Evolutionary conservation across 2,329 filamentous ascomycete species (phyloP).

Genomic region (Xylaria polymorpha): DNA sequence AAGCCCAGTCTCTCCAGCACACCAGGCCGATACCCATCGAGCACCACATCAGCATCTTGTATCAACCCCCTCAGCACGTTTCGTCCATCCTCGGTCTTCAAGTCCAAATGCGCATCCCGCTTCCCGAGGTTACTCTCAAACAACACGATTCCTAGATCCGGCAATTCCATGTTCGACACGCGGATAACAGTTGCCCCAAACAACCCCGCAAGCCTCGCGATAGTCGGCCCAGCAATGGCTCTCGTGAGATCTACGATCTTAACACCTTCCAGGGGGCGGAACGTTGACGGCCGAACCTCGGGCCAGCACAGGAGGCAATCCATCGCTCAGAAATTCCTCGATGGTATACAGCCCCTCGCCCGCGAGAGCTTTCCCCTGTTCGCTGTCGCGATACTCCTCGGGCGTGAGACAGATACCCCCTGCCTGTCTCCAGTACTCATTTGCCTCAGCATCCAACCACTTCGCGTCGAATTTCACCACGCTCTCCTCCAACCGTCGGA

Average conservation of each 20-base stretch:
- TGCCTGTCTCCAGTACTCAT: constrained; percentile 51
- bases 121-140: constrained; percentile 53
- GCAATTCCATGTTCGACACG: constrained; percentile 49
- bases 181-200: constrained; percentile 52
- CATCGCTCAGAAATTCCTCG: constrained; percentile 40
- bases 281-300: constrained; percentile 36
- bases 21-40: constrained; percentile 53
- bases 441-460: constrained; percentile 49
- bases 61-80: constrained; percentile 43
- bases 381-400: constrained; percentile 49
- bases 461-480: constrained; percentile 46
- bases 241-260: constrained; percentile 52
- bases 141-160: constrained; percentile 49
- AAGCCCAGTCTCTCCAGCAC: constrained; percentile 50
- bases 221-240: constrained; percentile 52
- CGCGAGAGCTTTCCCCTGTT: constrained; percentile 46
- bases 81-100: constrained; percentile 48
- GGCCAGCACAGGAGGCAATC: constrained; percentile 47
- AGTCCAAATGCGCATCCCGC: constrained; percentile 49
- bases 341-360: constrained; percentile 46
- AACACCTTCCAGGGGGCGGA: constrained; percentile 50
- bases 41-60: constrained; percentile 50
- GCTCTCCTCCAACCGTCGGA: constrained; percentile 42
- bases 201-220: constrained; percentile 49
- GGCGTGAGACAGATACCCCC: constrained; percentile 50